Percentiles rank a stretch among this genome's conserved stretches.
These are phyloP conservation scores for Trypanosoma brucei DNA, from an alignment of 208 protist genomes.

Conservation along the genomic window DNA sequence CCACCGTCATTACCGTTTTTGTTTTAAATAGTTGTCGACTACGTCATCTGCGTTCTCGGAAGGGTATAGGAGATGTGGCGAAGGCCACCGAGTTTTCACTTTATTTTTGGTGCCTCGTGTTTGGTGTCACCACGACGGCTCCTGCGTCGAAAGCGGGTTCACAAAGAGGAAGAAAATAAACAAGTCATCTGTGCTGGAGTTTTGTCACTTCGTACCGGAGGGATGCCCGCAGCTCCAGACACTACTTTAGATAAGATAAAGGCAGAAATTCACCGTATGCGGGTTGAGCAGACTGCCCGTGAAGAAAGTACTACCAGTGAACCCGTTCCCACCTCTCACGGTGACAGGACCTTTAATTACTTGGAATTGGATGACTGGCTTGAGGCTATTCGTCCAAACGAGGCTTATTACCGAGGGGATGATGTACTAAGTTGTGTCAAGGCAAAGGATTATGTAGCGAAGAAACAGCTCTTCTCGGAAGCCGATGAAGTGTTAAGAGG, in stretches of 20 bases:
- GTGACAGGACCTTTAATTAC: slow-evolving; percentile 9
- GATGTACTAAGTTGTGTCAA: slow-evolving; percentile 50
- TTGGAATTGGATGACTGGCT: slow-evolving; percentile 9
- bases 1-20: too few species aligned
- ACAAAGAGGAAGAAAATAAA: slow-evolving; percentile 8
- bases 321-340: slow-evolving; percentile 12
- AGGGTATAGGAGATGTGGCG: neutral
- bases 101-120: slow-evolving; percentile 1
- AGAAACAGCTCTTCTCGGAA: slow-evolving; percentile 41
- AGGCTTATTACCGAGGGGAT: slow-evolving; percentile 45
- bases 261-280: slow-evolving; percentile 31
- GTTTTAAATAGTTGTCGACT: too few species aligned
- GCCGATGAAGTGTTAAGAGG: slow-evolving; percentile 65
- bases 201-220: slow-evolving; percentile 17
- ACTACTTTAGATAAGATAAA: slow-evolving; percentile 63
- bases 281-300: slow-evolving; percentile 16
- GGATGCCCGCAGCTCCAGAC: slow-evolving; percentile 43
- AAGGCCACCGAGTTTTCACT: neutral
- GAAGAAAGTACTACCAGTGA: slow-evolving; percentile 14
- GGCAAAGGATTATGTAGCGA: slow-evolving; percentile 22
- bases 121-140: slow-evolving; percentile 2
- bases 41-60: too few species aligned
- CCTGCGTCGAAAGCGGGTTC: slow-evolving; percentile 6
- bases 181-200: slow-evolving; percentile 2
- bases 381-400: slow-evolving; percentile 28